These are phyloP conservation scores for Arachnopeziza araneosa DNA, from an alignment of 2,329 filamentous ascomycete species.

Conservation along the genomic window DNA sequence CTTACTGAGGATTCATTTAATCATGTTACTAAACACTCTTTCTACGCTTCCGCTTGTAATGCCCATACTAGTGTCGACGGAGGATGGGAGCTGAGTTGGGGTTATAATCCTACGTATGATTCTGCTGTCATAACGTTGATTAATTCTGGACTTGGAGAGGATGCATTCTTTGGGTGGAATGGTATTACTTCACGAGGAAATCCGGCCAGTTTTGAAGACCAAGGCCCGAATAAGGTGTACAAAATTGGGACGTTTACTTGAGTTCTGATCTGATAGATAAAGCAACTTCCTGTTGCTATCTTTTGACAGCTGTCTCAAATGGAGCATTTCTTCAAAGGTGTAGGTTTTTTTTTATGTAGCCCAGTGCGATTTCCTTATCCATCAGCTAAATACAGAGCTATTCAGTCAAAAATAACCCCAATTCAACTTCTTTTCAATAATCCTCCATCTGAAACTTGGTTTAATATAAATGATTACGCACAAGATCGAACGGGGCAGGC, in stretches of 20 bases:
- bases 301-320: background rate
- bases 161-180: background rate
- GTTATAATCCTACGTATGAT: background rate
- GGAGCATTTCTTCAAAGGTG: too few species aligned
- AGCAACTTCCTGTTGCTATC: background rate
- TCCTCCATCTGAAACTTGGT: too few species aligned
- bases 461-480: too few species aligned
- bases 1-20: background rate
- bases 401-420: too few species aligned
- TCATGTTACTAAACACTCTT: background rate
- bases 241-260: background rate
- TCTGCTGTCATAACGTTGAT: background rate
- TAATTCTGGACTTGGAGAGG: background rate
- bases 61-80: background rate
- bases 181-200: background rate
- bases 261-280: background rate
- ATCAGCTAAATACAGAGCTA: too few species aligned
- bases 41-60: background rate
- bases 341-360: too few species aligned
- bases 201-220: background rate
- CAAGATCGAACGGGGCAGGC: too few species aligned
- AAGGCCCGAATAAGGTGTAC: background rate
- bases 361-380: too few species aligned
- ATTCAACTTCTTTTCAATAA: too few species aligned
- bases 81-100: background rate